A percentile compares a stretch with the other conserved stretches of the same genome.
Evolutionary conservation across 805 yeast genomes (phyloP).

Genomic region (Saturnispora kantuleensis): DNA sequence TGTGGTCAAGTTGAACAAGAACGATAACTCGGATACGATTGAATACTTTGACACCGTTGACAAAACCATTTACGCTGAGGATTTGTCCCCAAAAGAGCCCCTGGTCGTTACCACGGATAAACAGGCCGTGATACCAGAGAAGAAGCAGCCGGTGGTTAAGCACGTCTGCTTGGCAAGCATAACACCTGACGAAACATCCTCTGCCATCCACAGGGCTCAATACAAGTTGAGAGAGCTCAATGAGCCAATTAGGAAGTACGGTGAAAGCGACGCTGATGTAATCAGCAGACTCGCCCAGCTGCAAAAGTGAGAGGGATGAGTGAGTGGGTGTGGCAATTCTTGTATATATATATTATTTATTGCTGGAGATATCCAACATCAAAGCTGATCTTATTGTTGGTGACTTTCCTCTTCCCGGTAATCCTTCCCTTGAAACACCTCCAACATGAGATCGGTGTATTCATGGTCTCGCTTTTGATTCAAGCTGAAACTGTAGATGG

Average conservation of each 20-base stretch:
- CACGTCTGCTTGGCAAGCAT: conserved; percentile 1
- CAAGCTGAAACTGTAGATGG: conserved; percentile 16
- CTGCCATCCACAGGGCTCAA: conserved; percentile 16
- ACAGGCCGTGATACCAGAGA: neutral
- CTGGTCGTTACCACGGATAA: neutral
- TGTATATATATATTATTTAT: neutral
- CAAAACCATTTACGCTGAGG: conserved; percentile 30
- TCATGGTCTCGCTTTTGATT: conserved; percentile 18
- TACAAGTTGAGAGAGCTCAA: conserved; percentile 14
- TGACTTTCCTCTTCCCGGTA: no score
- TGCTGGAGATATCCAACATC: neutral
- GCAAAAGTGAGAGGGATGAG: conserved; percentile 1
- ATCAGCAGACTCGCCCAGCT: conserved; percentile 13
- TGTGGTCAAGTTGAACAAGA: conserved; percentile 26
- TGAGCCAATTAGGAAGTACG: conserved; percentile 18
- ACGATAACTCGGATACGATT: conserved; percentile 38
- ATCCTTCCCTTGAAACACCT: conserved; percentile 4
- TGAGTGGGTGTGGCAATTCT: neutral
- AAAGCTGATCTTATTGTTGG: no score
- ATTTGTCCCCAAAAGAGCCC: conserved; percentile 13
- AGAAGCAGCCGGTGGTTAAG: neutral
- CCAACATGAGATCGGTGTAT: conserved; percentile 14
- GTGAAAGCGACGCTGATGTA: conserved; percentile 19
- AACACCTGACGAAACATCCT: conserved; percentile 10
- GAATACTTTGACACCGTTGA: conserved; percentile 61